Evolutionary conservation across 2,329 filamentous ascomycete genomes (phyloP), one percentile per base, ranked within the genome.

Genomic region (Diaporthe humulicola): DNA sequence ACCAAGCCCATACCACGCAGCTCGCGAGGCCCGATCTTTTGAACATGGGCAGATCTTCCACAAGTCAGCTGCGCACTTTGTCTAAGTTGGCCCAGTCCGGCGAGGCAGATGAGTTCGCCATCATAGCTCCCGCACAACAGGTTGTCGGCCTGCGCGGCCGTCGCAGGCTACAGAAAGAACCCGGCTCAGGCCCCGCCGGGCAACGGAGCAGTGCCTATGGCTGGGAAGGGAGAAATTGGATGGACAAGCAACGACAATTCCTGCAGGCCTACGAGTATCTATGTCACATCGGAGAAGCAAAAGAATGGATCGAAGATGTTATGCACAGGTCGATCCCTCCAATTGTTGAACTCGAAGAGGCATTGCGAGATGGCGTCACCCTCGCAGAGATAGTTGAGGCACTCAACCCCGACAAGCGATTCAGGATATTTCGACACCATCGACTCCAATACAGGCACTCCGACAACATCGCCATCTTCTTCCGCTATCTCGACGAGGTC

Each of bases 201-300:
- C 87, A 87, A 77, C 82, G 83, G 14, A 79, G 80, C 8, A 87
- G 86, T 73, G 87, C 85, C 36, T 95, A 93, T 78, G 90, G 92
- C 66, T 97, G 95, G 93, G 91, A 94, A 77, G 92, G 93, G 28
- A 91, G 94, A 67, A 98, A 96, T 82, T 99, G 97, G 97, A 99
- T 99, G 96, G 97, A 99, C 83, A 97, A 98, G 82, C 96, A 99
- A 82, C 91, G 97, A 36, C 96, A 98, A 82, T 98, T 98, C 80
- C 86, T 99, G 71, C 95, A 98, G 83, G 97, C 97, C 9, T 99
- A 99, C 82, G 97, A 99, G 83, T 99, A 99, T 82, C 93, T 99
- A 50, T 99, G 97, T 82, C 97, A 99, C 81, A 98, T 99, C 78
- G 97, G 97, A 82, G 97, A 99, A 86, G 97, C 97, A 30, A 98